phyloP scores from a whole-genome alignment of 2,329 filamentous ascomycete species.

The Monascus ruber region DNA sequence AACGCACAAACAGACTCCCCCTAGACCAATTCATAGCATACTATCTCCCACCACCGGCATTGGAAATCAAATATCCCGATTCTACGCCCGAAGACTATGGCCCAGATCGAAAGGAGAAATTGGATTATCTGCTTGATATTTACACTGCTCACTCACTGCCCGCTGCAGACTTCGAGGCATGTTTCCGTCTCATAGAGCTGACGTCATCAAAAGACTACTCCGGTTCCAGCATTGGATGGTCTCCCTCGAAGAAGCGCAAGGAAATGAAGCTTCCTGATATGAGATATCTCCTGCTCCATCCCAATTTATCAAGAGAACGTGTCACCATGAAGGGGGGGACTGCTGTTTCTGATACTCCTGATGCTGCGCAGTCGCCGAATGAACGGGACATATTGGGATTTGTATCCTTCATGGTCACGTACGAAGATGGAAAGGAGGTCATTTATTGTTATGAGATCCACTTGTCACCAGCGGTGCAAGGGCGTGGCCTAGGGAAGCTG shows the following conservation, averaged over 20 bases:
- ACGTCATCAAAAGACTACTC: conserved; percentile 46
- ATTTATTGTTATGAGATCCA: conserved; percentile 57
- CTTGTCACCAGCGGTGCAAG: conserved; percentile 32
- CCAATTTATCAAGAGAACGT: background rate
- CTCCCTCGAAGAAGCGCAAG: conserved; percentile 38
- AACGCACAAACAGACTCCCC: conserved; percentile 31
- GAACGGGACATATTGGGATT: conserved; percentile 27
- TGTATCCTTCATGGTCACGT: conserved; percentile 46
- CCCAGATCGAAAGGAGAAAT: conserved; percentile 1
- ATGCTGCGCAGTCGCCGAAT: background rate
- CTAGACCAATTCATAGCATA: conserved; percentile 26
- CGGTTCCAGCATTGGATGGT: conserved; percentile 44
- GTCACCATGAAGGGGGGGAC: background rate
- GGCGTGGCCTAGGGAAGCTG: conserved; percentile 40
- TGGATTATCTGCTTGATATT: conserved; percentile 15
- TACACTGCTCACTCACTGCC: conserved; percentile 28
- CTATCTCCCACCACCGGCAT: conserved; percentile 17
- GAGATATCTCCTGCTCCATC: conserved; percentile 43
- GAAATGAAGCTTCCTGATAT: conserved; percentile 51
- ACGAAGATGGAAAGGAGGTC: conserved; percentile 44
- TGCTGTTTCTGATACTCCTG: background rate
- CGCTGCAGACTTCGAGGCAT: conserved; percentile 33
- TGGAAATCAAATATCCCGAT: conserved; percentile 5
- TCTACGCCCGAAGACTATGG: conserved; percentile 2
- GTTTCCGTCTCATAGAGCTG: conserved; percentile 41